Conservation (phyloP, 2,329 filamentous ascomycete genomes). For the Geosmithia morbida region DNA sequence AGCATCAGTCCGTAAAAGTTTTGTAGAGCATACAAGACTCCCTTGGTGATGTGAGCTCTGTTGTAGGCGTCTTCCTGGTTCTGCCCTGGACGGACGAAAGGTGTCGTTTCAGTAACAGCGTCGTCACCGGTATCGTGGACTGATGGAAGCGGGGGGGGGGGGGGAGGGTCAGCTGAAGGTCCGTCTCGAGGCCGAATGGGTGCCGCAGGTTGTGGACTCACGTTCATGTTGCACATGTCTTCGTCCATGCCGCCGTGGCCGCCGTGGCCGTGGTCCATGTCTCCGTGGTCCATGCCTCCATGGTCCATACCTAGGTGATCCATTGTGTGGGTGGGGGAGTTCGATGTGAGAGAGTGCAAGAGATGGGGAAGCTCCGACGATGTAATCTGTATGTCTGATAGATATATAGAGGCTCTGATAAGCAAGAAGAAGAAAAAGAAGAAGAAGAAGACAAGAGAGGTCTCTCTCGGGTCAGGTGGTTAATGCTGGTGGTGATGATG, state of each 20-base stretch:
- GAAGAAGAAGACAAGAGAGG: no score
- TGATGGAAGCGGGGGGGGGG: not conserved
- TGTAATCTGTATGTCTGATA: not conserved
- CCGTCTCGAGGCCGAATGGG: not conserved
- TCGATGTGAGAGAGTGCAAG: not conserved
- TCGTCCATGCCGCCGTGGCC: slow-evolving; percentile 41
- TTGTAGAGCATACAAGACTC: slow-evolving; percentile 74
- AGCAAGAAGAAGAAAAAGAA: no score
- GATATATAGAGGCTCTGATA: not conserved
- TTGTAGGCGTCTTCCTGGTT: slow-evolving; percentile 45
- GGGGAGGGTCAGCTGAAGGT: not conserved
- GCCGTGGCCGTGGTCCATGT: slow-evolving; percentile 32
- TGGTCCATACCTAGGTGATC: slow-evolving; percentile 2
- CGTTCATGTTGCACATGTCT: slow-evolving; percentile 80
- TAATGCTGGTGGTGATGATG: no score
- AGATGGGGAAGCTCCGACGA: no score
- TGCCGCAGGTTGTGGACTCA: slow-evolving; percentile 23
- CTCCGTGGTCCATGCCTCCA: slow-evolving; percentile 25
- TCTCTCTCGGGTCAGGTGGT: no score
- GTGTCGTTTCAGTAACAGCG: slow-evolving; percentile 45
- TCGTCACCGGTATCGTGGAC: slow-evolving; percentile 11
- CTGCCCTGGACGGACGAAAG: slow-evolving; percentile 59
- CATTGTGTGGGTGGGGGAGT: no score
- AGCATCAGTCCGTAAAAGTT: slow-evolving; percentile 99
- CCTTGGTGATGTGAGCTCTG: slow-evolving; percentile 65